Evolutionary conservation across 73 alveolate species (phyloP), one percentile per base, ranked within the genome.

Genomic region (Paramecium sonneborni): DNA sequence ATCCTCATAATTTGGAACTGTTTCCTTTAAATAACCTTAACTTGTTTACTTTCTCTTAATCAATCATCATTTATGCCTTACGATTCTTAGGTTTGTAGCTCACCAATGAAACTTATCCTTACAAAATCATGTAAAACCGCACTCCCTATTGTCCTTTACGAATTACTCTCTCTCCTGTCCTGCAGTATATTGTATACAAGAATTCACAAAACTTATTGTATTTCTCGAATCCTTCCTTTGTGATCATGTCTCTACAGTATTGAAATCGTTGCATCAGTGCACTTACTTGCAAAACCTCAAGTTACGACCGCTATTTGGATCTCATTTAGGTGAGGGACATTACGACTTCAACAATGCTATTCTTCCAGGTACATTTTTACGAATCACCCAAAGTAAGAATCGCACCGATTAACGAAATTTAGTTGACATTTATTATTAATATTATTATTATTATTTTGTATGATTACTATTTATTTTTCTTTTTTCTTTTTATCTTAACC

Each of bases 331-430:
- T 52, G 68, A 52, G 68, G 68, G 68, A 38, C 32, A 72, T 38
- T 72, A 72, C 86, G 86, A 72, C 44, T 72, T 72, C 35, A 72
- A 41, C 44, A 72, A 72, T 72, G 86, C 86, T n/a, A 72, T 28
- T 38, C 44, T 72, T 15, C 44, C 35, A 23, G 57, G 57, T 72
- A 28, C 58, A 41, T 72, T 72, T 32, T 23, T 72, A 7, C 86
- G 38, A 34, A 72, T 38, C 38, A 72, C 35, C 32, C 35, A 37
- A 35, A 35, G 52, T 28, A 72, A 21, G 57, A 34, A 37, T 37
- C 86, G 52, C 35, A 72, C 86, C 68, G 68, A 52, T 52, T 52
- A 52, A 52, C 68, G 68, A 52, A 52, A 52, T 52, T 52, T 52
- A 52, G 68, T 52, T 52, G 68, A 52, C 68, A 52, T 52, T 18